These are phyloP conservation scores for Spirogloea muscicola DNA, from an alignment of 139 green algal species.

Conservation along the genomic window DNA sequence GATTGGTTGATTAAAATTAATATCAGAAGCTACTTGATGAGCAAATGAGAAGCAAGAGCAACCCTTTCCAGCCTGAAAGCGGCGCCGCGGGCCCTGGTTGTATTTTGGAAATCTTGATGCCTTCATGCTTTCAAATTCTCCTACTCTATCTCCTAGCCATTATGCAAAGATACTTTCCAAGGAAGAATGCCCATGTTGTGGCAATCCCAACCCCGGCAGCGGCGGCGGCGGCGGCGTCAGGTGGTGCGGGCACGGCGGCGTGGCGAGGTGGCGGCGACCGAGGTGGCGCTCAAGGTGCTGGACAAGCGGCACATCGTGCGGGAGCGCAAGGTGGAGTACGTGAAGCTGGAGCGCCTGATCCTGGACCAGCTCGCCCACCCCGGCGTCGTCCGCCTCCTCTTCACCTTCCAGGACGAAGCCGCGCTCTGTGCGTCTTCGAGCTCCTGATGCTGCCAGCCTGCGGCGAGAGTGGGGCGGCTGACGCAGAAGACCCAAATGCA, in stretches of 20 bases:
- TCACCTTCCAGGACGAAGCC: constrained; percentile 52
- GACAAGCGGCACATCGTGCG: constrained; percentile 47
- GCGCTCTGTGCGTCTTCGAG: too few relatives aligned
- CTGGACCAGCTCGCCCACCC: constrained; percentile 45
- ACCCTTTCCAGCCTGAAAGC: too few relatives aligned
- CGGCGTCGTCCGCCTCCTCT: constrained; percentile 43
- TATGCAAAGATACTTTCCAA: background rate
- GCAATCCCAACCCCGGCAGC: too few relatives aligned
- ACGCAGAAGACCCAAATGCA: too few relatives aligned
- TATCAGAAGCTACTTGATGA: too few relatives aligned
- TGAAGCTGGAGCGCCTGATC: constrained; percentile 45
- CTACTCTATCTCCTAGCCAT: background rate
- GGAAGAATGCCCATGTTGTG: background rate
- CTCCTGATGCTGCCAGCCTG: too few relatives aligned
- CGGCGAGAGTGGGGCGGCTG: too few relatives aligned
- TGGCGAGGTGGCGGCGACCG: constrained; percentile 15
- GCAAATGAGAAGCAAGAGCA: too few relatives aligned
- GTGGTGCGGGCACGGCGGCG: constrained; percentile 15
- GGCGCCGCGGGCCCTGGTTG: too few relatives aligned
- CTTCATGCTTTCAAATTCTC: background rate
- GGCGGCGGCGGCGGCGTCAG: background rate
- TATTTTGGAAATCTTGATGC: background rate
- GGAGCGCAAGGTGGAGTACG: constrained; percentile 44
- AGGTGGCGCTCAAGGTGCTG: constrained; percentile 53
- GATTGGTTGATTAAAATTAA: too few relatives aligned